A percentile compares a stretch with the other conserved stretches of the same genome.
These are phyloP conservation scores for Nakazawaea holstii DNA, from an alignment of 805 yeast genomes.

Conservation along the genomic window DNA sequence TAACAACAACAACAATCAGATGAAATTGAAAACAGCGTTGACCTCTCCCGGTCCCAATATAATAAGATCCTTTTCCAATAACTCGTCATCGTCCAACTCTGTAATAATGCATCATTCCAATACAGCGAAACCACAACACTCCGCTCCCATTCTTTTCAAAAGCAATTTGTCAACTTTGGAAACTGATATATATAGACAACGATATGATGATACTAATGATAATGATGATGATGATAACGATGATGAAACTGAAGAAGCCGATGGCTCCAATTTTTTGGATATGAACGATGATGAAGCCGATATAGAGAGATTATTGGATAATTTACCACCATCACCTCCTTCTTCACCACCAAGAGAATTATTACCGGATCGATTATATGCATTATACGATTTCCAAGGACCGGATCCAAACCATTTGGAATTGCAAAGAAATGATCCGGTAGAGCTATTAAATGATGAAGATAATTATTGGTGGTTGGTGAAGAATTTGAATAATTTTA, in stretches of 20 bases:
- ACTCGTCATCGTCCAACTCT: constrained; percentile 5
- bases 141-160: background rate
- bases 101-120: constrained; percentile 1
- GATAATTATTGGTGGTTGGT: constrained; percentile 98
- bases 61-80: background rate
- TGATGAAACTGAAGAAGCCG: constrained; percentile 16
- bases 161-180: constrained; percentile 1
- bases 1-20: background rate
- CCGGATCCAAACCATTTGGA: constrained; percentile 92
- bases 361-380: constrained; percentile 80
- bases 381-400: constrained; percentile 81
- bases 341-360: constrained; percentile 76
- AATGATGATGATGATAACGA: background rate
- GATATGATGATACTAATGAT: background rate
- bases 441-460: constrained; percentile 75
- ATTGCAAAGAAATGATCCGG: constrained; percentile 74
- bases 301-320: constrained; percentile 33
- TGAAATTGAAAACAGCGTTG: background rate
- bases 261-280: constrained; percentile 6
- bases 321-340: constrained; percentile 57
- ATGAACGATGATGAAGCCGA: constrained; percentile 28
- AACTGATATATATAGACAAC: constrained; percentile 5
- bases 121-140: background rate
- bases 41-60: background rate
- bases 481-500: constrained; percentile 39